Base-by-base conservation (phyloP, 139 green algal genomes). In the Chlorella sorokiniana region DNA sequence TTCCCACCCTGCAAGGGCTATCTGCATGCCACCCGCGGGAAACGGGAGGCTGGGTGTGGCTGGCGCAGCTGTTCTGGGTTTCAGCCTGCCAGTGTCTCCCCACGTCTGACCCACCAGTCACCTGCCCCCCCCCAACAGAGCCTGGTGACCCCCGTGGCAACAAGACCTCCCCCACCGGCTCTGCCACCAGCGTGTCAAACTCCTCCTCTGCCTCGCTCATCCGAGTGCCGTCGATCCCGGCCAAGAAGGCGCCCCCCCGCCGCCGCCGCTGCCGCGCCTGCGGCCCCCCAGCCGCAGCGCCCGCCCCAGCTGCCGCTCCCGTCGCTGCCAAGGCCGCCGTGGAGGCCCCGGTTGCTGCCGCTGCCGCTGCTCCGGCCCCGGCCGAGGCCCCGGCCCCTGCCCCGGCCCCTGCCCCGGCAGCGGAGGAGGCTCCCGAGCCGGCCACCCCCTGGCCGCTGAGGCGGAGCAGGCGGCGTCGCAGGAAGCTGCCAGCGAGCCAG, bases 111-210 rank as follows among this genome's bases (percentile, higher is more conserved):
- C 27, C 56, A 31, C 10, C 56, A n/a, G n/a, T n/a, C n/a, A n/a
- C 63, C 63, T 18, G 20, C n/a, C 25, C 41, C 41, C 2, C 68
- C 25, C 31, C 23, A 14, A 44, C 71, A 78, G 54, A 69, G 27
- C 73, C 73, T 79, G 54, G 40, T 79, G 37, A 79, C 73, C 73
- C 73, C 3, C 73, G 73, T 42, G 70, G 73, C 73, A 31, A 27
- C 73, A 52, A 77, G 29, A 23, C 42, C 44, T 63, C 41, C 31
- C 44, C 70, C 70, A 77, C 70, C 27, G 40, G 25, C 41, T 20
- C 41, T 9, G 35, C 25, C 52, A 29, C 37, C 1, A 61, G 37
- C 37, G 27, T 79, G 16, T 52, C 54, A 37, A 68, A 79, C 8
- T 56, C 52, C 10, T 79, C 73, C 54, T 69, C 54, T 25, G 35